Conservation (phyloP, 139 green algal genomes). For the Pleodorina starrii region DNA sequence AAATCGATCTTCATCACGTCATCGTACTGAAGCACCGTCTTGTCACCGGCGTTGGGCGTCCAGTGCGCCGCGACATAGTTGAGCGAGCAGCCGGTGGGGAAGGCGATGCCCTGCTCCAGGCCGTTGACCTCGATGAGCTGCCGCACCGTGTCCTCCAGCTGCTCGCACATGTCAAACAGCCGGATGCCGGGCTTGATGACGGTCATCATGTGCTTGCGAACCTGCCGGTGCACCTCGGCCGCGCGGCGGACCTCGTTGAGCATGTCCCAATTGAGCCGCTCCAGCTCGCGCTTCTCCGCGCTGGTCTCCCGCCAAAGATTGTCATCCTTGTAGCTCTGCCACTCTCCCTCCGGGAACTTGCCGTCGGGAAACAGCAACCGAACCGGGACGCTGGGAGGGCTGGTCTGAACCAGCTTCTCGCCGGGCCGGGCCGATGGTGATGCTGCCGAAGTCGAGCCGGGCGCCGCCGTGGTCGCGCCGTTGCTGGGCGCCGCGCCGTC, state of each 20-base stretch:
- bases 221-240: slow-evolving; percentile 97
- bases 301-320: slow-evolving; percentile 94
- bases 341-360: slow-evolving; percentile 86
- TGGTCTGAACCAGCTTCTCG: slow-evolving; percentile 82
- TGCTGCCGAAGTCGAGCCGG: not conserved
- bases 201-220: slow-evolving; percentile 90
- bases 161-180: slow-evolving; percentile 95
- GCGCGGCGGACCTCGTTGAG: slow-evolving; percentile 95
- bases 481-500: not conserved
- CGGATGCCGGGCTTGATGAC: slow-evolving; percentile 95
- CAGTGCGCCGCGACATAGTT: slow-evolving; percentile 98
- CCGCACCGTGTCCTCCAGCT: slow-evolving; percentile 91
- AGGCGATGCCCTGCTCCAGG: slow-evolving; percentile 83
- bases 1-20: slow-evolving; percentile 99
- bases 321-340: slow-evolving; percentile 86
- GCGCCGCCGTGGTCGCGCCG: not conserved
- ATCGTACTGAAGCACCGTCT: slow-evolving; percentile 97
- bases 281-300: slow-evolving; percentile 93
- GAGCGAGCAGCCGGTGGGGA: slow-evolving; percentile 90
- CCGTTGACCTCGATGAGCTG: slow-evolving; percentile 93
- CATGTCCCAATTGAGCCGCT: slow-evolving; percentile 86
- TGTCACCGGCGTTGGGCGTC: slow-evolving; percentile 98
- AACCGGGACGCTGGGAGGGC: slow-evolving; percentile 92
- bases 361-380: slow-evolving; percentile 87
- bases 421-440: slow-evolving; percentile 6